Evolutionary conservation across 2,329 filamentous ascomycete species (phyloP), one percentile per base, ranked within the genome.

Genomic region (Talaromyces sp.): DNA sequence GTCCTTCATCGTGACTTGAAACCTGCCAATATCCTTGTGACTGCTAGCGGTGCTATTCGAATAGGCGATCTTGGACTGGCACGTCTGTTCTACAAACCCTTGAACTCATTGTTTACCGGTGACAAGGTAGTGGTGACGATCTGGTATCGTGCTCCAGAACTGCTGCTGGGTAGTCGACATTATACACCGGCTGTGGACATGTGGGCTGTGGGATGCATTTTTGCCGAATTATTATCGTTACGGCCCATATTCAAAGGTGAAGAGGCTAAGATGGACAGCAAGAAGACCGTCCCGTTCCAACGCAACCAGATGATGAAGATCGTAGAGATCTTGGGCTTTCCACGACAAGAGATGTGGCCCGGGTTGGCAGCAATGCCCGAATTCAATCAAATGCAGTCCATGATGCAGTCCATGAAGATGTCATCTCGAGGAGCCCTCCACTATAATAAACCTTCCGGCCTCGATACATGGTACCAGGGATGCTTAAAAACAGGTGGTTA

Each of bases 251-350:
- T 99, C 78, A 99, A 99, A 75, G 95, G 95, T 0, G 95, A 99
- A 74, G 95, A 99, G 78, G 95, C 95, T 17, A 99, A 99, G 80
- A 97, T 98, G 91, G 95, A 99, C 78, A 91, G 87, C 72, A 99
- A 99, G 79, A 98, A 98, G 80, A 95, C 91, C 0, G 93, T 98
- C 0, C 95, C 95, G 0, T 99, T 99, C 72, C 95, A 99, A 78
- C 88, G 93, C 15, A 97, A 97, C 73, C 95, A 99, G 80, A 98
- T 99, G 94, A 92, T 95, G 74, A 97, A 97, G 79, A 99, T 99
- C 71, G 92, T 97, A 43, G 95, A 99, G 74, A 93, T 99, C 68
- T 89, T 99, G 82, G 95, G 95, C 34, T 81, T 97, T 69, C 95
- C 95, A 0, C 92, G 87, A 6, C 94, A 94, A 72, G 91, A 96